Evolutionary conservation across 2,329 filamentous ascomycete species (phyloP).

Genomic region (Aureobasidium lini): DNA sequence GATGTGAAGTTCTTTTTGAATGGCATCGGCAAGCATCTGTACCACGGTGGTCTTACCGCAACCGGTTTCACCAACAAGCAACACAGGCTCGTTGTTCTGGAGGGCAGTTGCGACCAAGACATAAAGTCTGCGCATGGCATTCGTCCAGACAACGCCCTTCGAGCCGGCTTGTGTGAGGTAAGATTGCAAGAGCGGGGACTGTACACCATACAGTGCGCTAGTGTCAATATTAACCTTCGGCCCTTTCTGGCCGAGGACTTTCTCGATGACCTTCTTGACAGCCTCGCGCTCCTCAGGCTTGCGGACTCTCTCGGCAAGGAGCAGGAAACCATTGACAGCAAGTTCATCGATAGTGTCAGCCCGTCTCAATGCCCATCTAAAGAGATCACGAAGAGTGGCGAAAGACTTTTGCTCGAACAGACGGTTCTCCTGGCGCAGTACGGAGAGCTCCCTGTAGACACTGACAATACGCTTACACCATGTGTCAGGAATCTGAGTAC

Average conservation of each 20-base stretch:
- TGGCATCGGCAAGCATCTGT: slow-evolving; percentile 79
- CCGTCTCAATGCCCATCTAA: slow-evolving; percentile 82
- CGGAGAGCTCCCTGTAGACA: slow-evolving; percentile 87
- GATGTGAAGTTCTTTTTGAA: slow-evolving; percentile 69
- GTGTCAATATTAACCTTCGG: slow-evolving; percentile 67
- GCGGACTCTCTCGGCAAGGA: slow-evolving; percentile 89
- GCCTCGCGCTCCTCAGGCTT: slow-evolving; percentile 77
- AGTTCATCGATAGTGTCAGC: slow-evolving; percentile 83
- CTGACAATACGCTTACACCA: slow-evolving; percentile 87
- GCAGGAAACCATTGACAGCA: slow-evolving; percentile 89
- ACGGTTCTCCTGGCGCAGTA: slow-evolving; percentile 79
- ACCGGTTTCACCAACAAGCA: slow-evolving; percentile 92
- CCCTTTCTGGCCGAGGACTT: slow-evolving; percentile 60
- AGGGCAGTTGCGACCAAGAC: slow-evolving; percentile 82
- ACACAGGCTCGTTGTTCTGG: slow-evolving; percentile 82
- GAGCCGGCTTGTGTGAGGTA: slow-evolving; percentile 35
- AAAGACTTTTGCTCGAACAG: slow-evolving; percentile 98
- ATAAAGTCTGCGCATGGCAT: slow-evolving; percentile 86
- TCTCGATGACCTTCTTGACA: slow-evolving; percentile 83
- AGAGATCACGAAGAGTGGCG: slow-evolving; percentile 89
- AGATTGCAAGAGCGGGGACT: slow-evolving; percentile 29
- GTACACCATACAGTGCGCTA: slow-evolving; percentile 58
- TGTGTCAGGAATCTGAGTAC: slow-evolving; percentile 82
- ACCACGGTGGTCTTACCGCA: slow-evolving; percentile 97
- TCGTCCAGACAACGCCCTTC: slow-evolving; percentile 82